Percentiles rank a stretch among this genome's conserved stretches.
These are phyloP conservation scores for Penicillium bovifimosum DNA, from an alignment of 495 filamentous ascomycete genomes.

Conservation along the genomic window DNA sequence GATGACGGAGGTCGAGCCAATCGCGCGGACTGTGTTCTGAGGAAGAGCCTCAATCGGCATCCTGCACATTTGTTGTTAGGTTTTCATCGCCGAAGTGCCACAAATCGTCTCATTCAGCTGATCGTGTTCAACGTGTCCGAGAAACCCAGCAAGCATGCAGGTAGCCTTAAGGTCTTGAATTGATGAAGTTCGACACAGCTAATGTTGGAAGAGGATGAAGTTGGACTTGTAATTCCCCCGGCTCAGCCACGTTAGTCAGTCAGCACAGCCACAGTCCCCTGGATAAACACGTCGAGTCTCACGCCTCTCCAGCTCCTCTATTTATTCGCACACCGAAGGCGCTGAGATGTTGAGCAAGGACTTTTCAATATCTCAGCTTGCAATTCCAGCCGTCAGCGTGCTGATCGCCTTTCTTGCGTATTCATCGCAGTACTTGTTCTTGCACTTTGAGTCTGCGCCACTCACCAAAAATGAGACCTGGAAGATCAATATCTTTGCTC, in stretches of 20 bases:
- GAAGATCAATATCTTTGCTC: conserved; percentile 69
- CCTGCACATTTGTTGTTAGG: conserved; percentile 10
- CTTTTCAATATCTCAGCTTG: conserved; percentile 40
- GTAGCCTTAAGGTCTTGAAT: background rate
- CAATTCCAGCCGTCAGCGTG: conserved; percentile 58
- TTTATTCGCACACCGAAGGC: background rate
- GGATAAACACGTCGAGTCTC: conserved; percentile 18
- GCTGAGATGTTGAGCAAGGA: conserved; percentile 20
- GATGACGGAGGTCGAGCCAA: conserved; percentile 70
- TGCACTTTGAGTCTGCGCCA: conserved; percentile 63
- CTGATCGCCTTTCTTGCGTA: conserved; percentile 79
- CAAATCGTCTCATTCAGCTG: background rate
- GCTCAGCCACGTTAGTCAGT: conserved; percentile 20
- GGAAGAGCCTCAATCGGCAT: conserved; percentile 68
- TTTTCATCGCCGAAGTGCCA: conserved; percentile 6
- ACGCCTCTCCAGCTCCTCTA: conserved; percentile 1
- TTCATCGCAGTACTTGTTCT: conserved; percentile 76
- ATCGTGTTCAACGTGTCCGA: background rate
- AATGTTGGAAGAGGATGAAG: background rate
- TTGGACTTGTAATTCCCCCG: background rate
- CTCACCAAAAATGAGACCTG: conserved; percentile 54
- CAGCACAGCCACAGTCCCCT: conserved; percentile 8
- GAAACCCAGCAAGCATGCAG: background rate
- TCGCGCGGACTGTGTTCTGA: conserved; percentile 53
- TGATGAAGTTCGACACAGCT: background rate